Conservation (phyloP, 2,329 filamentous ascomycete species). For the Trichoderma atroviride region DNA sequence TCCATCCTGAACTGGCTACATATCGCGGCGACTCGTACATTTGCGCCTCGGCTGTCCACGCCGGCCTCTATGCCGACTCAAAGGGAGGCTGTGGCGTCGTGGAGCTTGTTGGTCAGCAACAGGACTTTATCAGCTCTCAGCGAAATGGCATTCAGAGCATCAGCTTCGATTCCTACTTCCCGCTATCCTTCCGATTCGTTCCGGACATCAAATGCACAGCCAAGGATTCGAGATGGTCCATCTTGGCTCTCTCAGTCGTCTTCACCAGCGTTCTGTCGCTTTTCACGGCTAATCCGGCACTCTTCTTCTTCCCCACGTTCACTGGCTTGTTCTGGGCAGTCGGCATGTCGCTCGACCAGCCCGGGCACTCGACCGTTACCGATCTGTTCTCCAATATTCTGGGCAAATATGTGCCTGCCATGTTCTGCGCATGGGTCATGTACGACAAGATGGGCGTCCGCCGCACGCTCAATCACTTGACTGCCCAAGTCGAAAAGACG, state of each 20-base stretch:
- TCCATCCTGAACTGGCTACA: constrained; percentile 50
- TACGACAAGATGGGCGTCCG: constrained; percentile 80
- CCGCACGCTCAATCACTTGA: constrained; percentile 70
- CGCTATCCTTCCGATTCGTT: constrained; percentile 80
- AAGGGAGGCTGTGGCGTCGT: constrained; percentile 83
- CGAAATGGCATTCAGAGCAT: constrained; percentile 77
- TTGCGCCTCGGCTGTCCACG: constrained; percentile 81
- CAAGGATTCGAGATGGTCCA: constrained; percentile 78
- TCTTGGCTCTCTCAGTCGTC: constrained; percentile 77
- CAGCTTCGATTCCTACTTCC: constrained; percentile 85
- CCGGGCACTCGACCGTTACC: constrained; percentile 66
- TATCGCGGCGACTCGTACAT: constrained; percentile 92
- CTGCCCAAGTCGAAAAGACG: constrained; percentile 86
- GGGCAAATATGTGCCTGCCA: constrained; percentile 81
- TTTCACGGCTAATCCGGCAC: constrained; percentile 74
- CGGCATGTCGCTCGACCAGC: constrained; percentile 85
- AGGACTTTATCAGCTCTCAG: constrained; percentile 64
- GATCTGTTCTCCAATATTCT: constrained; percentile 76
- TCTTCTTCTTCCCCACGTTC: constrained; percentile 87
- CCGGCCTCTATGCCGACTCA: constrained; percentile 71
- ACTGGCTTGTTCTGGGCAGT: constrained; percentile 85
- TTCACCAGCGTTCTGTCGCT: constrained; percentile 79
- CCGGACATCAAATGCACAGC: constrained; percentile 66
- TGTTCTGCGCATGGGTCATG: constrained; percentile 85
- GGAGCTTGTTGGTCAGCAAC: constrained; percentile 68